Evolutionary conservation across 805 yeast genomes (phyloP), one percentile per base, ranked within the genome.

Genomic region (Scheffersomyces stipitis): DNA sequence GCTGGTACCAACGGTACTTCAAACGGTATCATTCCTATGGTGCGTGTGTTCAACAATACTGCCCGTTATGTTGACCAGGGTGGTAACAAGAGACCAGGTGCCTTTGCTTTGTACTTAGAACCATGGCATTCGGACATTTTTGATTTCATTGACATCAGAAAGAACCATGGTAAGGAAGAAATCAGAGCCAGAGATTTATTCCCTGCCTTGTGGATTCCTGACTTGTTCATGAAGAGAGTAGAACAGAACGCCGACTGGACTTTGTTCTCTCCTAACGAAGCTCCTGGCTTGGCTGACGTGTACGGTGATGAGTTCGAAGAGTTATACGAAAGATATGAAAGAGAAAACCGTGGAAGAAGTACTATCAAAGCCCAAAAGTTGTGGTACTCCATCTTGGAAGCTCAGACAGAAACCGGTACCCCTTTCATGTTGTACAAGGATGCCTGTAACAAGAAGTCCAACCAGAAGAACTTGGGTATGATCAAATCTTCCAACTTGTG

Each of bases 21-120:
- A 27, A 77, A 75, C 52, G 83, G 83, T 44, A 69, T 77, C 34
- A 75, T 77, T 44, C 83, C 83, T 28, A 77, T 77, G 83, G 71
- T 77, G 28, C 69, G 81, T 54, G 83, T 77, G 17, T 77, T 77
- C 64, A 77, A 77, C 60, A 76, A 75, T 54, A 76, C 83, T 27
- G 83, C 83, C 26, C 68, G 81, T 55, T 77, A 77, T 50, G 83
- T 77, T 30, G 83, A 77, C 51, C 83, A 77, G 59, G 83, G 83
- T 55, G 83, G 83, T 48, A 77, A 77, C 60, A 77, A 77, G 61
- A 64, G 83, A 58, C 83, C 83, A 12, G 83, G 83, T 52, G 82
- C 82, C 10, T 75, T 77, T 57, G 82, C 82, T 15, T 58, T 77
- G 36, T 77, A 77, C 57, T 54, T 76, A 34, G 83, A 77, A 59